A percentile compares a stretch with the other conserved stretches of the same genome.
phyloP scores from a whole-genome alignment of 768 basidiomycete genomes.

The Mrakia frigida region DNA sequence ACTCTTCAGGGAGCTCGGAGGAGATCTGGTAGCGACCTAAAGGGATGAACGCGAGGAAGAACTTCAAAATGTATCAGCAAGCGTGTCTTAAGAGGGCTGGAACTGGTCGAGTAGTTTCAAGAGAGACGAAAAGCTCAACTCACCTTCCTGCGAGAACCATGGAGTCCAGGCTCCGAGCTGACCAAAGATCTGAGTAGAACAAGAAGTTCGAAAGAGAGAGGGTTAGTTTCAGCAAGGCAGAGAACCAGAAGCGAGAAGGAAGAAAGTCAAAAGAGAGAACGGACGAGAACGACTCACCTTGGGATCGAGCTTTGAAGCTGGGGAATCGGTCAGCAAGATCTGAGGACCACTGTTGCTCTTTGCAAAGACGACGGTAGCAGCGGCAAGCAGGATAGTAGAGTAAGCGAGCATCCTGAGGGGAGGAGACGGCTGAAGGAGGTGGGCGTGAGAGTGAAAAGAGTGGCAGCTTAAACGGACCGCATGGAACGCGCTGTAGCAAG shows the following conservation, averaged over 20 bases:
- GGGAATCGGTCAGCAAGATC: not conserved
- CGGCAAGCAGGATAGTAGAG: not conserved
- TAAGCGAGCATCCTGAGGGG: not conserved
- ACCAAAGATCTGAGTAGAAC: not conserved
- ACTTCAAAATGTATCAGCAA: not conserved
- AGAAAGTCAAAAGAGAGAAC: too few species aligned
- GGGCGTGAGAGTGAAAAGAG: not conserved
- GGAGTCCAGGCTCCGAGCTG: slow-evolving; percentile 1
- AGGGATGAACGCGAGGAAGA: not conserved
- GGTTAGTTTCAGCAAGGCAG: not conserved
- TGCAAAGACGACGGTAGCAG: not conserved
- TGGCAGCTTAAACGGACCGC: not conserved
- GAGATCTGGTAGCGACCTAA: not conserved
- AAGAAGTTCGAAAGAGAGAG: not conserved
- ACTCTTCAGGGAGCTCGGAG: slow-evolving; percentile 12
- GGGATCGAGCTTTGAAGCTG: not conserved
- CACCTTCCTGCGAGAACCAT: not conserved
- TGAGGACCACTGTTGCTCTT: not conserved
- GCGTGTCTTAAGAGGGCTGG: not conserved
- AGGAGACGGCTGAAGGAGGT: not conserved
- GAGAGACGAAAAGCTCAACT: not conserved
- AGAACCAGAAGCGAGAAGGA: too few species aligned
- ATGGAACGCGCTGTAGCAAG: too few species aligned
- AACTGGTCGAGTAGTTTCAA: not conserved
- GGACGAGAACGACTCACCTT: not conserved